Evolutionary conservation across 2,329 filamentous ascomycete genomes (phyloP).

Genomic region (Davidsoniella australis): DNA sequence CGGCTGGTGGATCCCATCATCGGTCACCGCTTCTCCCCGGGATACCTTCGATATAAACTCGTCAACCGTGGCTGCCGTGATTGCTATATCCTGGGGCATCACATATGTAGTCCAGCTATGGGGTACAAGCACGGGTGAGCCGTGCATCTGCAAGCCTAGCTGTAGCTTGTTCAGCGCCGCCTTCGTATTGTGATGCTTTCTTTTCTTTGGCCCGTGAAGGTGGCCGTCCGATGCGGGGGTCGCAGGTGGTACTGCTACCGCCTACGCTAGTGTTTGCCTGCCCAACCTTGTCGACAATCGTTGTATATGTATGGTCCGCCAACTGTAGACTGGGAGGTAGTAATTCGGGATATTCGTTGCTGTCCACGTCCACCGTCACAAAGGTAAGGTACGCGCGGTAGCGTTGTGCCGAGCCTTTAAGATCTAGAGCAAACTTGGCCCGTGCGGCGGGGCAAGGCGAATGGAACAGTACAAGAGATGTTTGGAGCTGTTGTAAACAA

Average conservation of each 20-base stretch:
- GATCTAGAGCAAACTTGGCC: constrained; percentile 15
- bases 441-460: background rate
- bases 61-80: constrained; percentile 23
- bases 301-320: too few species aligned
- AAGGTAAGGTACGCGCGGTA: constrained; percentile 31
- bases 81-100: constrained; percentile 16
- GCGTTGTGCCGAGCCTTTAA: constrained; percentile 26
- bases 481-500: background rate
- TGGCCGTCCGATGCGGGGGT: too few species aligned
- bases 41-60: constrained; percentile 28
- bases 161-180: too few species aligned
- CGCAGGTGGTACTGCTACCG: too few species aligned
- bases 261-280: too few species aligned
- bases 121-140: constrained; percentile 27
- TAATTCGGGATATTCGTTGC: constrained; percentile 24
- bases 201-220: background rate
- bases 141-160: constrained; percentile 12
- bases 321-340: background rate
- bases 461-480: constrained; percentile 3
- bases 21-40: constrained; percentile 23
- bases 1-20: background rate
- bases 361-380: constrained; percentile 31
- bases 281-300: background rate
- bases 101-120: constrained; percentile 28
- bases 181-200: too few species aligned